phyloP scores from a whole-genome alignment of 208 protist species.

The Spongospora subterranea region DNA sequence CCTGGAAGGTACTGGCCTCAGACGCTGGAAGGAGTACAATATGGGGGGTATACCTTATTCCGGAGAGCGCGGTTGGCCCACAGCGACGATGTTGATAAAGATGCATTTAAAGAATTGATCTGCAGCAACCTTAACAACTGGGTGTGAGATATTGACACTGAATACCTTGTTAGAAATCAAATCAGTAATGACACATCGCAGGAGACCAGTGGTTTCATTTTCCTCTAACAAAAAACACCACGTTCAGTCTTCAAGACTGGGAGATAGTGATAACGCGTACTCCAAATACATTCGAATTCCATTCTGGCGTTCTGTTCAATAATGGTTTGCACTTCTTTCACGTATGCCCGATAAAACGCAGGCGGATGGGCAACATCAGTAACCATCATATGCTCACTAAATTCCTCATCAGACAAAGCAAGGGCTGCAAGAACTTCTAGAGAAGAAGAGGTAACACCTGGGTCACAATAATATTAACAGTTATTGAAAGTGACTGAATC shows the following conservation, averaged over 20 bases:
- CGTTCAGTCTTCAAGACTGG: too few species aligned
- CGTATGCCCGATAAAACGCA: constrained; percentile 41
- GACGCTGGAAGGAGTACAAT: not conserved
- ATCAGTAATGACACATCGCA: constrained; percentile 38
- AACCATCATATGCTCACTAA: constrained; percentile 69
- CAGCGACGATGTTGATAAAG: constrained; percentile 18
- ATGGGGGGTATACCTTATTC: not conserved
- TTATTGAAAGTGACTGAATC: not conserved
- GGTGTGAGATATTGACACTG: not conserved
- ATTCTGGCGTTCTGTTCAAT: constrained; percentile 57
- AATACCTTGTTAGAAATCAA: constrained; percentile 10
- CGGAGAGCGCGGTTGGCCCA: not conserved
- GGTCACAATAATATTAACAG: not conserved
- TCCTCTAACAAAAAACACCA: not conserved
- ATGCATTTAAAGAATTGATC: constrained; percentile 35
- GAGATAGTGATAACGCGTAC: too few species aligned
- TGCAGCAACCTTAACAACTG: not conserved
- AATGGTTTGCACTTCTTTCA: constrained; percentile 37
- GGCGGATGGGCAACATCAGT: not conserved
- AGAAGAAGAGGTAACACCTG: constrained; percentile 92
- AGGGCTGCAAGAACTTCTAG: constrained; percentile 92
- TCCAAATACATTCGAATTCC: constrained; percentile 22
- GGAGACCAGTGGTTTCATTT: not conserved
- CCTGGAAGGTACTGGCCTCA: not conserved
- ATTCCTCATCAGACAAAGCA: constrained; percentile 87